Evolutionary conservation across 192 early-diverging fungal genomes (phyloP).

Genomic region (Phlyctochytrium bullatum): DNA sequence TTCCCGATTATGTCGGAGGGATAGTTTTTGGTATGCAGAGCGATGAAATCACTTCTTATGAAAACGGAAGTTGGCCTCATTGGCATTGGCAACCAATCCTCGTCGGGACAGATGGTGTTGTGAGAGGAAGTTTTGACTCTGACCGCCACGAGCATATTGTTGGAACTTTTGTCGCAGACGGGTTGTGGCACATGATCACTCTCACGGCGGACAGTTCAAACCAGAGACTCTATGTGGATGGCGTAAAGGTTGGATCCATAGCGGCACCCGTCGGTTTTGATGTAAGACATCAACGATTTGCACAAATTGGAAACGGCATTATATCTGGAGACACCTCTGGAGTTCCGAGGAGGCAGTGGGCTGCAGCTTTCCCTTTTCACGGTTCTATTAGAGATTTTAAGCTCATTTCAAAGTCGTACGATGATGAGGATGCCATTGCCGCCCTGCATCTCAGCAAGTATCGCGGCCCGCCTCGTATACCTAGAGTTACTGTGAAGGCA

Average conservation of each 20-base stretch:
- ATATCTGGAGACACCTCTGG: not conserved
- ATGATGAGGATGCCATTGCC: not conserved
- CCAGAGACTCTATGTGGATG: slow-evolving; percentile 8
- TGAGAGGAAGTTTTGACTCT: slow-evolving; percentile 1
- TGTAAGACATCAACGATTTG: not conserved
- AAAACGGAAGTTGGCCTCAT: slow-evolving; percentile 3
- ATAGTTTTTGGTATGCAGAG: not conserved
- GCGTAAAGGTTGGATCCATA: not conserved
- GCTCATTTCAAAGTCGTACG: not conserved
- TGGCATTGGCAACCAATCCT: slow-evolving; percentile 13
- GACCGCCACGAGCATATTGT: not conserved
- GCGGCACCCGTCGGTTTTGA: not conserved
- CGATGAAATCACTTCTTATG: not conserved
- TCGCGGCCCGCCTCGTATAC: no score
- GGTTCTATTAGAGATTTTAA: not conserved
- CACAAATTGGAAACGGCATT: not conserved
- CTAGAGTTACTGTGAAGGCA: no score
- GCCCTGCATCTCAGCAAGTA: not conserved
- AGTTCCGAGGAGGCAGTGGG: not conserved
- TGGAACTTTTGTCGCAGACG: slow-evolving; percentile 1
- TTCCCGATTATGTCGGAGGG: not conserved
- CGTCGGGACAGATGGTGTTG: not conserved
- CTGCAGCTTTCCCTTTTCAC: not conserved
- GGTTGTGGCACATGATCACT: not conserved
- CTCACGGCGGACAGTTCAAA: not conserved